A percentile compares a stretch with the other conserved stretches of the same genome.
phyloP scores from a whole-genome alignment of 495 filamentous ascomycete genomes.

The Tuber magnatum region DNA sequence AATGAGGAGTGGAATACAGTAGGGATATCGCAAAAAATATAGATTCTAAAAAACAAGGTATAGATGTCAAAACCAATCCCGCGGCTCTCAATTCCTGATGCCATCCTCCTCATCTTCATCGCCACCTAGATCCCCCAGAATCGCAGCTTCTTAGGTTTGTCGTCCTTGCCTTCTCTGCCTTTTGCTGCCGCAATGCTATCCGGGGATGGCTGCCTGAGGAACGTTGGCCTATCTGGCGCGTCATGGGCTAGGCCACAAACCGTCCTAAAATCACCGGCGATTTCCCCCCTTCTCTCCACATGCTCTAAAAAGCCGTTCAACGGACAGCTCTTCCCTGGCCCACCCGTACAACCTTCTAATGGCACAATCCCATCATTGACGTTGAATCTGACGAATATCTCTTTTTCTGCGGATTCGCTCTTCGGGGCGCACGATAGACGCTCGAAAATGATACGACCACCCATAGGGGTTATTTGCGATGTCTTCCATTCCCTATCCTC shows the following conservation, averaged over 20 bases:
- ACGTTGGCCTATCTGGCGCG: constrained; percentile 43
- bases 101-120: neutral
- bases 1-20: neutral
- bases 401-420: constrained; percentile 11
- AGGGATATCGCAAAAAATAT: neutral
- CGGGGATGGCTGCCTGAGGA: constrained; percentile 44
- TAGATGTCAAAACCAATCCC: neutral
- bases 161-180: neutral
- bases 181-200: constrained; percentile 3
- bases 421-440: constrained; percentile 45
- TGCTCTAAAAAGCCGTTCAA: constrained; percentile 46
- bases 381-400: constrained; percentile 50
- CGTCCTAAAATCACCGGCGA: constrained; percentile 44
- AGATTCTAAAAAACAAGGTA: neutral
- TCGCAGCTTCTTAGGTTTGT: constrained; percentile 24
- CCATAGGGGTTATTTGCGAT: constrained; percentile 54
- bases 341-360: constrained; percentile 48
- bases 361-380: constrained; percentile 55
- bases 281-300: constrained; percentile 41
- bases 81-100: neutral
- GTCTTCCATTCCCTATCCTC: constrained; percentile 49
- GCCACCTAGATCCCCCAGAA: constrained; percentile 29
- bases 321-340: constrained; percentile 52
- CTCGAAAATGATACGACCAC: constrained; percentile 53
- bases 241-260: constrained; percentile 44